Evolutionary conservation across 192 early-diverging fungal genomes (phyloP).

Genomic region (Coemansia sp.): DNA sequence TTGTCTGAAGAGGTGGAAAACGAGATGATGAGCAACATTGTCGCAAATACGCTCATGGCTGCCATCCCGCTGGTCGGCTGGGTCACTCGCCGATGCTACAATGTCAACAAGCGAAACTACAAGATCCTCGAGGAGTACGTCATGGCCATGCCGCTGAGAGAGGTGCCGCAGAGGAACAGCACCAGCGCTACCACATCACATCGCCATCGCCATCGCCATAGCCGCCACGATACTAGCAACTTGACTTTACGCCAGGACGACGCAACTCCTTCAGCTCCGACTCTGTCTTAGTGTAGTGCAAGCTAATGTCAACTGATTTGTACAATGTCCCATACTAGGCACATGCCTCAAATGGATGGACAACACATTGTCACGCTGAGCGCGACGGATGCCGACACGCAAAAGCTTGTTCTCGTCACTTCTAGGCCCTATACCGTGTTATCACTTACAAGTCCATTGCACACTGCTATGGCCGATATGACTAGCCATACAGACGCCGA

Average conservation of each 20-base stretch:
- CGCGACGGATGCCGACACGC: not conserved
- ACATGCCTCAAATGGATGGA: not conserved
- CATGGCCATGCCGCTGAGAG: conserved; percentile 8
- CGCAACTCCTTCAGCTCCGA: not conserved
- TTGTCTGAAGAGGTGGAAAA: conserved; percentile 14
- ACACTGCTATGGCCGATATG: not conserved
- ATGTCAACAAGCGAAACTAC: conserved; percentile 44
- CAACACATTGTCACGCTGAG: not conserved
- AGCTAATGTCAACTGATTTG: not conserved
- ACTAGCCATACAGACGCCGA: not conserved
- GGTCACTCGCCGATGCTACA: conserved; percentile 24
- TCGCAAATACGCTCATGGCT: conserved; percentile 19
- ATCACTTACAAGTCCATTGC: not conserved
- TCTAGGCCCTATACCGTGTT: not conserved
- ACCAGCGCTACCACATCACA: not conserved
- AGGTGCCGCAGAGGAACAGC: not conserved
- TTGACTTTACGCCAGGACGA: not conserved
- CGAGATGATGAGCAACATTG: conserved; percentile 21
- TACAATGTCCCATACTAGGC: not conserved
- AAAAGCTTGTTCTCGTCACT: not conserved
- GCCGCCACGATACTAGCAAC: not conserved
- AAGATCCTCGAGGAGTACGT: conserved; percentile 25
- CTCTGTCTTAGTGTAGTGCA: not conserved
- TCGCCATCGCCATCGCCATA: not conserved
- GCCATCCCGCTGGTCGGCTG: conserved; percentile 33